Evolutionary conservation across 352 stramenopile species (phyloP).

Genomic region (Phytophthora parvispora): DNA sequence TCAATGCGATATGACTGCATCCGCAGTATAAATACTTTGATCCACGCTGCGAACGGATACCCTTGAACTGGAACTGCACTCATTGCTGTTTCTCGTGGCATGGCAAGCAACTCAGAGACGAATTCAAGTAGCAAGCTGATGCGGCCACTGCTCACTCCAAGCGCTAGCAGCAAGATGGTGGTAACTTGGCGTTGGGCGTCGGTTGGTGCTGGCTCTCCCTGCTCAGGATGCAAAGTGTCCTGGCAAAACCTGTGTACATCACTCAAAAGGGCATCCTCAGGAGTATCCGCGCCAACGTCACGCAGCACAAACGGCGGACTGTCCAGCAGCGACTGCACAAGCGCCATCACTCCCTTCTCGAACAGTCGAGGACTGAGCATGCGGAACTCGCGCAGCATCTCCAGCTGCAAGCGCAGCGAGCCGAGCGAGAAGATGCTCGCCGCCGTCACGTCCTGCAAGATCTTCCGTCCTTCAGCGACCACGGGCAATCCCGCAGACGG

Average conservation of each 20-base stretch:
- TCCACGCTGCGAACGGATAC: conserved; percentile 48
- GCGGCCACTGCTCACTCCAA: conserved; percentile 69
- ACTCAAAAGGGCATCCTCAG: conserved; percentile 50
- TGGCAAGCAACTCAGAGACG: conserved; percentile 34
- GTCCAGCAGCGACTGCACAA: conserved; percentile 69
- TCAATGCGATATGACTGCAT: conserved; percentile 69
- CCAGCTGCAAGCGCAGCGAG: conserved; percentile 74
- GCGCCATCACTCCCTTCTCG: conserved; percentile 53
- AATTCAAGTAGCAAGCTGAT: conserved; percentile 67
- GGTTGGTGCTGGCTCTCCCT: conserved; percentile 1
- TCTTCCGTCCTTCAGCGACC: conserved; percentile 1
- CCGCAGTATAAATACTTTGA: conserved; percentile 45
- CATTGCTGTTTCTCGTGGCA: conserved; percentile 7
- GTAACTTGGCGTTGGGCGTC: conserved; percentile 41
- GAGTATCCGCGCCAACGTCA: conserved; percentile 15
- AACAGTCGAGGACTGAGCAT: conserved; percentile 52
- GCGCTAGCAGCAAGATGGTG: conserved; percentile 58
- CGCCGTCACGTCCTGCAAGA: conserved; percentile 26
- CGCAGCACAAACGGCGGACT: conserved; percentile 66
- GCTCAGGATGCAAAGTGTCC: conserved; percentile 36
- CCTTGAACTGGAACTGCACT: conserved; percentile 17
- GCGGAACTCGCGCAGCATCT: conserved; percentile 74
- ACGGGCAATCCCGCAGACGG: not conserved
- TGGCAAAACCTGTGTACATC: conserved; percentile 66
- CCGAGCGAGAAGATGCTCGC: conserved; percentile 58